A percentile compares a stretch with the other conserved stretches of the same genome.
These are phyloP conservation scores for Flueggea neowawraea DNA, from an alignment of 441 rosid genomes.

Conservation along the genomic window DNA sequence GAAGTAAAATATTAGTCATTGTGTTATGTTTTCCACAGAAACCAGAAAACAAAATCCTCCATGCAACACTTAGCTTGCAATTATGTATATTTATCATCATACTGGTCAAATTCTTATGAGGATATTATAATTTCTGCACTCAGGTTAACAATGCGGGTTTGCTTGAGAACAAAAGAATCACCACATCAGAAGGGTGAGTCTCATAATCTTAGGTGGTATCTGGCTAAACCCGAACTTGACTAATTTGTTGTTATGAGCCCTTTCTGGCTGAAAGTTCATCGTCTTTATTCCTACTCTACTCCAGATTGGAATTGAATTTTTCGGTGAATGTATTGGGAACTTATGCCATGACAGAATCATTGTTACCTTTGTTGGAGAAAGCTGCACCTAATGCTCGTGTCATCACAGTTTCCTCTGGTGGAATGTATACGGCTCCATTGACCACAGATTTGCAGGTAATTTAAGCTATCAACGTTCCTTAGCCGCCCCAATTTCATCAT, in stretches of 20 bases:
- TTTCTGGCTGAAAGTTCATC: no score
- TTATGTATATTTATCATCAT: not conserved
- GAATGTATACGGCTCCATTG: slow-evolving; percentile 83
- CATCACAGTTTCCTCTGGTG: slow-evolving; percentile 87
- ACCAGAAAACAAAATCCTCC: no score
- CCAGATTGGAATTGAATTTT: slow-evolving; percentile 73
- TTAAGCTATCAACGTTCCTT: not conserved
- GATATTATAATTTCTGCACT: not conserved
- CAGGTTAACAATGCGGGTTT: slow-evolving; percentile 91
- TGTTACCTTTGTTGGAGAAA: slow-evolving; percentile 81
- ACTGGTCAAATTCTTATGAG: slow-evolving; percentile 1
- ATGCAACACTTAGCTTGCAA: not conserved
- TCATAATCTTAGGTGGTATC: slow-evolving; percentile 10
- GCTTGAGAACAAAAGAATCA: slow-evolving; percentile 53
- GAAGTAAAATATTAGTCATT: no score
- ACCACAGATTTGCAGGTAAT: slow-evolving; percentile 77
- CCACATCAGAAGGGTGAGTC: slow-evolving; percentile 72
- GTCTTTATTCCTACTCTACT: not conserved
- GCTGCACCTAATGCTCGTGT: slow-evolving; percentile 83
- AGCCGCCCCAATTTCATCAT: not conserved
- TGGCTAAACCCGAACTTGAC: not conserved
- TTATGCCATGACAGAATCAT: slow-evolving; percentile 60
- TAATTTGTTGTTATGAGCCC: no score
- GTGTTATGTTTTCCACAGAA: no score
- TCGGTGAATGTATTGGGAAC: slow-evolving; percentile 88